Base-by-base conservation (phyloP, 2,329 filamentous ascomycete species). In the Lecanosticta acicola region DNA sequence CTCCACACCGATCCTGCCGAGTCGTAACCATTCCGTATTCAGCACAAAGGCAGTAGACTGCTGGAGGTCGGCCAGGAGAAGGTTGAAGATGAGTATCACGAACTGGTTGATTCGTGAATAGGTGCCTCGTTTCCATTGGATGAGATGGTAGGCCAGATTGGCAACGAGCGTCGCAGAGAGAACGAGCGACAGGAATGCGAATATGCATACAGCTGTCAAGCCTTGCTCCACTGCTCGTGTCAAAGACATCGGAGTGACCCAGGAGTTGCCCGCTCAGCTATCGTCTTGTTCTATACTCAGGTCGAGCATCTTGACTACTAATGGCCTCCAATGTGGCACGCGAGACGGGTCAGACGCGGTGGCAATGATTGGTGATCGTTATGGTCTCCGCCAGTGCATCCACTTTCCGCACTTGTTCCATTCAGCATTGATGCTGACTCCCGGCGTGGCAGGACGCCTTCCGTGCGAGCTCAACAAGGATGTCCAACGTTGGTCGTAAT, bases 41-140 rank as follows among this genome's bases (percentile, higher is more conserved):
- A 84, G 67, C 36, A 80, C 56, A 58, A 85, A 85, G 9, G 80
- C 79, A 1, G 79, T 61, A 3, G 79, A 73, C 57, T 85, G 82
- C 56, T 83, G 79, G 43, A 83, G 73, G 55, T 86, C 83, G 50
- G 83, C 81, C 18, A 83, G 66, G 3, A 85, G 68, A 0, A 86
- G 72, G 59, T 85, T 85, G 64, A 83, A 78, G 46, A 85, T 81
- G 2, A 86, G 70, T 1, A 85, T 68, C 17, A 85, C 70, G 59
- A 85, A 83, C 62, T 85, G 83, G 52, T 84, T 84, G 0, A 74
- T 45, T 53, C 59, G 32, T 52, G 59, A 40, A 53, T 56, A 48
- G 62, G 48, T 64, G 43, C 64, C 62, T 18, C 53, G 56, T 32
- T 59, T 56, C 66, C 66, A 69, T 33, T 53, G 59, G n/a, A 75